Conservation (phyloP, 2,329 filamentous ascomycete species). For the Piedraia hortae region DNA sequence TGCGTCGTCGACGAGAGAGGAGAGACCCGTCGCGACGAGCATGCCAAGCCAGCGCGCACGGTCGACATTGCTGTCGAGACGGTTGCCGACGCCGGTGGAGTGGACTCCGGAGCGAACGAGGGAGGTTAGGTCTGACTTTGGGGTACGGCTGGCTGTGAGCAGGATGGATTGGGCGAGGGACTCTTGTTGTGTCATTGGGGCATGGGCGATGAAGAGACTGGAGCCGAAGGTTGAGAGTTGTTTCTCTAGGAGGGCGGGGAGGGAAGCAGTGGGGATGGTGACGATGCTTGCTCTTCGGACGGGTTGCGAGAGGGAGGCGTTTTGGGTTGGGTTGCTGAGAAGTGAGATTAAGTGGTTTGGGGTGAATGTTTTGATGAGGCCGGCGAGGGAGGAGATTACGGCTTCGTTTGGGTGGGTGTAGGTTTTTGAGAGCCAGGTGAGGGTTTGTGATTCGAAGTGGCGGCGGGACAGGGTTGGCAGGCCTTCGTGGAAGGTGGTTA, state of each 20-base stretch:
- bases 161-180: conserved; percentile 57
- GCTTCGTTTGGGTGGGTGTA: background rate
- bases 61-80: conserved; percentile 47
- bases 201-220: conserved; percentile 61
- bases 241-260: conserved; percentile 36
- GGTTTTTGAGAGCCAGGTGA: conserved; percentile 8
- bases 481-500: conserved; percentile 1
- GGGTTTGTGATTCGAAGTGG: conserved; percentile 14
- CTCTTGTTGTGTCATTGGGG: conserved; percentile 68
- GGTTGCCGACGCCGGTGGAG: conserved; percentile 56
- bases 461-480: conserved; percentile 14
- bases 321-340: conserved; percentile 6
- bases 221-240: conserved; percentile 54
- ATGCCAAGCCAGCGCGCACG: conserved; percentile 66
- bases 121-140: conserved; percentile 38
- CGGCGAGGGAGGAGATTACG: conserved; percentile 2
- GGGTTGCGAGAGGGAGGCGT: conserved; percentile 4
- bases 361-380: conserved; percentile 3
- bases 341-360: conserved; percentile 2
- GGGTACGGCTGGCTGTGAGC: conserved; percentile 39
- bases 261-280: conserved; percentile 4
- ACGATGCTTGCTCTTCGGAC: conserved; percentile 8
- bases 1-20: conserved; percentile 33
- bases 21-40: conserved; percentile 50
- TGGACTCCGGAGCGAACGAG: conserved; percentile 48